Base-by-base conservation (phyloP, 2,329 filamentous ascomycete species). In the Verticillium zaregamsianum region DNA sequence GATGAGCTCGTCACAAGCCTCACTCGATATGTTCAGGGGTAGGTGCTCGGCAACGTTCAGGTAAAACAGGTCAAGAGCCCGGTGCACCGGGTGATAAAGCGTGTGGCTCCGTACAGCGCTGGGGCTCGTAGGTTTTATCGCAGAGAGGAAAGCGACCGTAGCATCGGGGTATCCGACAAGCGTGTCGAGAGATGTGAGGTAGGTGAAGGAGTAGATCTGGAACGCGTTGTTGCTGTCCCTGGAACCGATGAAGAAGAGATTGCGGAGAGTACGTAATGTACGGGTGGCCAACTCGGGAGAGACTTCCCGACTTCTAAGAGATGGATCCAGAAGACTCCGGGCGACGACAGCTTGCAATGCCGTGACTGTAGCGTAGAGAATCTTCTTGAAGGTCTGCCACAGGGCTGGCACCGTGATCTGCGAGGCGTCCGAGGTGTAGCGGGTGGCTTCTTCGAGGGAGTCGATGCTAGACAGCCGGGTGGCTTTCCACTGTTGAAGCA, bases 1-100 rank as follows among this genome's bases (percentile, higher is more conserved):
- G 17, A 96, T 84, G 2, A 96, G 80, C 3, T 86, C 80, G 68
- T 96, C 91, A 68, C 88, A 92, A 3, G 85, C 82, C 3, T 82
- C 77, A 0, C 90, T 82, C 0, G 90, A 79, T 1, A 97, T 76
- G 3, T 86, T 78, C 9, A 93, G 79, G 0, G 92, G 88, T 63
- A 97, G 87, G 72, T 96, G 91, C 72, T 97, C 93, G 2, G 91
- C 89, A 0, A 89, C 86, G 70, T 96, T 95, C 65, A 97, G 84
- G 75, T 96, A 96, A 78, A 92, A 97, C 17, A 96, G 83, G 71
- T 95, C 90, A n/a, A 94, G 79, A 20, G 85, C 89, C 62, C 90
- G 83, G 67, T 92, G 86, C 2, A 78, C 59, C 71, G 71, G 31
- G 66, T 70, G 68, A 70, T 9, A 67, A 49, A n/a, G 62, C 5